Evolutionary conservation across 1,284 basidiomycete genomes (phyloP).

Genomic region (Sporisorium exsertum): DNA sequence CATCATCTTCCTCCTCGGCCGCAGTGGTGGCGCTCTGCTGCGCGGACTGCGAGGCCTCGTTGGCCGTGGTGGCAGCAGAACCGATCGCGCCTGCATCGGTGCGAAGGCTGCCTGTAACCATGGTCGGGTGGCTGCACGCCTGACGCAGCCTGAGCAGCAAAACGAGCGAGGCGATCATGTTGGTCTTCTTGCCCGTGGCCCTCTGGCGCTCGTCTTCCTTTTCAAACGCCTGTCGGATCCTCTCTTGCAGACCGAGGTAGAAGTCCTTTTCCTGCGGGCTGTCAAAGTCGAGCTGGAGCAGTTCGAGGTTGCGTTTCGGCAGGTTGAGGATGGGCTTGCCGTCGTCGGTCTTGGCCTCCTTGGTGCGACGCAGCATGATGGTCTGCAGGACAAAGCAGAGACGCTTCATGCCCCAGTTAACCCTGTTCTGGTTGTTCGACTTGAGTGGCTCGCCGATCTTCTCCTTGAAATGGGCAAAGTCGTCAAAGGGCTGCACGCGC

Average conservation of each 20-base stretch:
- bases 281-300: constrained; percentile 74
- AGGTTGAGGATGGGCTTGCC: constrained; percentile 84
- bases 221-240: constrained; percentile 78
- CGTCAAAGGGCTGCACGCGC: constrained; percentile 82
- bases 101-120: constrained; percentile 45
- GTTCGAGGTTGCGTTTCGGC: constrained; percentile 79
- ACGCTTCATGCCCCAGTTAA: constrained; percentile 65
- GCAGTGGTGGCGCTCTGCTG: not conserved
- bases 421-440: constrained; percentile 55
- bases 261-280: constrained; percentile 79
- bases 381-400: constrained; percentile 81
- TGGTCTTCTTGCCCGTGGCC: constrained; percentile 74
- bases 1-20: constrained; percentile 25
- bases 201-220: constrained; percentile 35
- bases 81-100: constrained; percentile 40
- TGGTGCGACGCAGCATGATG: constrained; percentile 90
- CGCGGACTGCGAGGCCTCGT: not conserved
- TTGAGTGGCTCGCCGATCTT: constrained; percentile 82
- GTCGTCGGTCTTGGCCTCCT: constrained; percentile 77
- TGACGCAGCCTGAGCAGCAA: constrained; percentile 87
- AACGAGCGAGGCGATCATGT: constrained; percentile 86
- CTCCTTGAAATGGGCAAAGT: constrained; percentile 81
- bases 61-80: constrained; percentile 10
- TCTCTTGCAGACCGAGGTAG: constrained; percentile 81
- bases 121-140: constrained; percentile 71